Evolutionary conservation across 805 yeast species (phyloP), one percentile per base, ranked within the genome.

Genomic region (Naumovozyma dairenensis): DNA sequence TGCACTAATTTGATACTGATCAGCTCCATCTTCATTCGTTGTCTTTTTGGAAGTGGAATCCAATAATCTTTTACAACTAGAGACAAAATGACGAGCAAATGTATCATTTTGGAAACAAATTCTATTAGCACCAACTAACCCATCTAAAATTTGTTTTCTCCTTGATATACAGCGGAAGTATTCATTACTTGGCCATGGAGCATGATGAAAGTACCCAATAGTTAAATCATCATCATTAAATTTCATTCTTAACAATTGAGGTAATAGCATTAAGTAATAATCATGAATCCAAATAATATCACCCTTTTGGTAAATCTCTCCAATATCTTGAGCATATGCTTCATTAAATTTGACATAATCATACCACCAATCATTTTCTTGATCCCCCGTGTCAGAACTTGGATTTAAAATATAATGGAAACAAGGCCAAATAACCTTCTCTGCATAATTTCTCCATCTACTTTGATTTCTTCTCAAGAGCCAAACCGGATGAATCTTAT

Each of bases 131-230:
- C 97, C 97, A 31, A 92, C 69, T 72, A 92, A 72, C 13, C 98
- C 97, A 50, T 84, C 94, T 38, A 92, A 66, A 32, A 92, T 63
- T 50, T 82, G 80, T 36, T 75, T 69, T 44, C 98, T 71, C 58
- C 82, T 82, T 25, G 95, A 77, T 22, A 93, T 60, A 45, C 94
- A 82, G 41, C 96, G 71, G 62, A 92, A 85, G 56, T 87, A 86
- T 59, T 92, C 99, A 13, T 86, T 78, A 17, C 94, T 77, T 9
- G 96, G 96, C 69, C 89, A 87, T n/a, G 96, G 95, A 3, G 84
- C 72, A 56, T 87, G 96, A 44, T 87, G 60, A 57, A 73, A 86
- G 34, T 82, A 73, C 10, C 89, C 92, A 43, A 87, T 80, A 40
- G 66, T 65, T 5, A 83, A 81, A 36, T 78, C 72, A 2, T 34